These are phyloP conservation scores for Trichoderma sp. DNA, from an alignment of 2,329 filamentous ascomycete genomes.

Conservation along the genomic window DNA sequence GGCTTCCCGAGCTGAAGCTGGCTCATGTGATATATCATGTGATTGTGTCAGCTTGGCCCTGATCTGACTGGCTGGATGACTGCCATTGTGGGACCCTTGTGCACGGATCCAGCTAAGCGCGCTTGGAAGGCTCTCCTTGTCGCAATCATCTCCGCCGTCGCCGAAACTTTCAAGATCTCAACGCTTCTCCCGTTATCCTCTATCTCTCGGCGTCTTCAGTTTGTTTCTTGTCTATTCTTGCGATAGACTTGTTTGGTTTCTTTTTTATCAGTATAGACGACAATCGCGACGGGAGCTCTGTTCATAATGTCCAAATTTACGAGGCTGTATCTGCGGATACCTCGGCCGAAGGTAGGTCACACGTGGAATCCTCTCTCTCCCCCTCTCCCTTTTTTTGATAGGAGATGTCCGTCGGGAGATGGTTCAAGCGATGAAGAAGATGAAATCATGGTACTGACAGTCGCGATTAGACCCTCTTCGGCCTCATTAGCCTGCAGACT, in stretches of 20 bases:
- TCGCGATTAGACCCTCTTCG: constrained; percentile 69
- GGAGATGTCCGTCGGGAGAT: not conserved
- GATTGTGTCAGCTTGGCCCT: not conserved
- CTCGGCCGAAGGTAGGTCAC: constrained; percentile 40
- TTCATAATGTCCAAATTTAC: constrained; percentile 37
- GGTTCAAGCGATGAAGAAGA: not conserved
- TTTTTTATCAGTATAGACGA: constrained; percentile 2
- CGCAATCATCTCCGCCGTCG: constrained; percentile 20
- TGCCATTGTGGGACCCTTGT: not conserved
- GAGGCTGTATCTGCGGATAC: constrained; percentile 39
- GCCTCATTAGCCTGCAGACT: constrained; percentile 80
- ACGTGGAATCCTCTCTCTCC: not conserved
- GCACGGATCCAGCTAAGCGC: constrained; percentile 1
- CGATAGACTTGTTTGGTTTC: not conserved
- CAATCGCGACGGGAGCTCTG: not conserved
- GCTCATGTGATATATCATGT: constrained; percentile 13
- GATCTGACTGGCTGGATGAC: not conserved
- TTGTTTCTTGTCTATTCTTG: not conserved
- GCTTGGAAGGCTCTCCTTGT: constrained; percentile 9
- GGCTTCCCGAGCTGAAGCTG: not conserved
- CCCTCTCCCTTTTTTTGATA: not conserved
- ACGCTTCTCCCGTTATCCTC: not conserved
- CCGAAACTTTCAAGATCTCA: constrained; percentile 17
- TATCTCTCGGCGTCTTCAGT: not conserved
- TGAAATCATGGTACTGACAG: constrained; percentile 20